A percentile compares a stretch with the other conserved stretches of the same genome.
phyloP scores from a whole-genome alignment of 108 stramenopile species.

The Fistulifera solaris region DNA sequence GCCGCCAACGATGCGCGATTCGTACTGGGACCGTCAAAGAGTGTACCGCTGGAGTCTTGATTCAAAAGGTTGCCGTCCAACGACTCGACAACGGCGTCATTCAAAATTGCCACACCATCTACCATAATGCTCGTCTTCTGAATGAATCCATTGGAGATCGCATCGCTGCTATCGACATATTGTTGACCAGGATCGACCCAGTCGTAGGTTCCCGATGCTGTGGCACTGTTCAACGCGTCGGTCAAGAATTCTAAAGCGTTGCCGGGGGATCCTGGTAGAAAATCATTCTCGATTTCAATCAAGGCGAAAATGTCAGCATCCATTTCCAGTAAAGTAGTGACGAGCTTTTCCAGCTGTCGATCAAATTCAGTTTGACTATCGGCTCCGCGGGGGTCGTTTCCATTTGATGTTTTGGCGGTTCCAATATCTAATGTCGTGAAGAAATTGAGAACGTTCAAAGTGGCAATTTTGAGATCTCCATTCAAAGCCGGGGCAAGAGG shows the following conservation, averaged over 20 bases:
- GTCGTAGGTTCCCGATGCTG: slow-evolving; percentile 2
- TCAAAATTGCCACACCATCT: slow-evolving; percentile 3
- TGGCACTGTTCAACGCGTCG: slow-evolving; percentile 11
- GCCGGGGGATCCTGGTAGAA: background rate
- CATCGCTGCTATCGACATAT: slow-evolving; percentile 15
- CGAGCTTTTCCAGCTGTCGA: slow-evolving; percentile 28
- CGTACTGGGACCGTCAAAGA: no score
- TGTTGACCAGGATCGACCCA: slow-evolving; percentile 17
- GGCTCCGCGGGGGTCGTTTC: slow-evolving; percentile 18
- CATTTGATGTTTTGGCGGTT: background rate
- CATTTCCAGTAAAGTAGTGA: slow-evolving; percentile 14
- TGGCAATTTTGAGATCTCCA: slow-evolving; percentile 7
- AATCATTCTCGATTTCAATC: slow-evolving; percentile 26
- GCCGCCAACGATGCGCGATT: no score
- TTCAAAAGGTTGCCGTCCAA: background rate
- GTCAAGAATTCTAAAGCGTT: slow-evolving; percentile 19
- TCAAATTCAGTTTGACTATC: slow-evolving; percentile 25
- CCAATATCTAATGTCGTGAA: slow-evolving; percentile 22
- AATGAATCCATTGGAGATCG: slow-evolving; percentile 25
- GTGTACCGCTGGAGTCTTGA: background rate
- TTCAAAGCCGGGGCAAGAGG: slow-evolving; percentile 4
- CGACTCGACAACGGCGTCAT: background rate
- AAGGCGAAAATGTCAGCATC: slow-evolving; percentile 29
- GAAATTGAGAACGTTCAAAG: slow-evolving; percentile 28
- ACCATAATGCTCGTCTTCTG: slow-evolving; percentile 2